Percentiles rank a stretch among this genome's conserved stretches.
These are phyloP conservation scores for Suillus hirtellus DNA, from an alignment of 768 basidiomycete genomes.

Conservation along the genomic window DNA sequence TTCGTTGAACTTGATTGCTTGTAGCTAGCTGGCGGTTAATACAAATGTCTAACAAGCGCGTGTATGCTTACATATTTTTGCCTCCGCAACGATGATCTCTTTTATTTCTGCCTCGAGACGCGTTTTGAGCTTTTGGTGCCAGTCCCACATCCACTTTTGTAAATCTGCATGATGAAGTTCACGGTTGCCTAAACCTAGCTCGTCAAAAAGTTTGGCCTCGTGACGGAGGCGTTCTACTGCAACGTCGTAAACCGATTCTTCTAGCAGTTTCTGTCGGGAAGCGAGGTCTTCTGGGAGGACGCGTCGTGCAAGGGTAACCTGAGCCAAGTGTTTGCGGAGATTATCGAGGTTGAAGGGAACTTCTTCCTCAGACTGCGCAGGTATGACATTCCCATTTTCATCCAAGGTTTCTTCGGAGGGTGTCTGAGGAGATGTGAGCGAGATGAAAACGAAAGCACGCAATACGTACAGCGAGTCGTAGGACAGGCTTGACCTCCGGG, in stretches of 20 bases:
- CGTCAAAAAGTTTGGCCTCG: slow-evolving; percentile 57
- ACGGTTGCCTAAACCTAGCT: slow-evolving; percentile 53
- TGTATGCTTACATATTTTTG: slow-evolving; percentile 23
- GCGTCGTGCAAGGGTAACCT: slow-evolving; percentile 61
- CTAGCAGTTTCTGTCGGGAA: slow-evolving; percentile 77
- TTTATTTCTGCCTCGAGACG: slow-evolving; percentile 54
- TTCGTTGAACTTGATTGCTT: slow-evolving; percentile 20
- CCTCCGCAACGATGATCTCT: slow-evolving; percentile 43
- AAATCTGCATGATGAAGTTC: slow-evolving; percentile 51
- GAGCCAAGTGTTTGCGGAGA: slow-evolving; percentile 66
- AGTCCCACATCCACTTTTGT: slow-evolving; percentile 83
- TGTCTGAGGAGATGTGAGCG: slow-evolving; percentile 15
- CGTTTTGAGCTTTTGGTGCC: slow-evolving; percentile 64
- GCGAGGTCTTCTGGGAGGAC: slow-evolving; percentile 67
- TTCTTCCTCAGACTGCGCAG: slow-evolving; percentile 30
- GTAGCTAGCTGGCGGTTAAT: not conserved
- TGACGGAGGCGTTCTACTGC: slow-evolving; percentile 70
- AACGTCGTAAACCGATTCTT: slow-evolving; percentile 84
- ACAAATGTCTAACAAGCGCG: not conserved
- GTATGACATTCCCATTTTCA: slow-evolving; percentile 23
- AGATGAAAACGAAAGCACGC: not conserved
- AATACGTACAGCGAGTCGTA: slow-evolving; percentile 41
- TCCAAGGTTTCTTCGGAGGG: slow-evolving; percentile 22
- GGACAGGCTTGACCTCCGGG: slow-evolving; percentile 65
- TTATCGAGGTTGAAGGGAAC: slow-evolving; percentile 77